Percentiles rank a stretch among this genome's conserved stretches.
These are phyloP conservation scores for Nakazawaea pomicola DNA, from an alignment of 805 yeast genomes.

Conservation along the genomic window DNA sequence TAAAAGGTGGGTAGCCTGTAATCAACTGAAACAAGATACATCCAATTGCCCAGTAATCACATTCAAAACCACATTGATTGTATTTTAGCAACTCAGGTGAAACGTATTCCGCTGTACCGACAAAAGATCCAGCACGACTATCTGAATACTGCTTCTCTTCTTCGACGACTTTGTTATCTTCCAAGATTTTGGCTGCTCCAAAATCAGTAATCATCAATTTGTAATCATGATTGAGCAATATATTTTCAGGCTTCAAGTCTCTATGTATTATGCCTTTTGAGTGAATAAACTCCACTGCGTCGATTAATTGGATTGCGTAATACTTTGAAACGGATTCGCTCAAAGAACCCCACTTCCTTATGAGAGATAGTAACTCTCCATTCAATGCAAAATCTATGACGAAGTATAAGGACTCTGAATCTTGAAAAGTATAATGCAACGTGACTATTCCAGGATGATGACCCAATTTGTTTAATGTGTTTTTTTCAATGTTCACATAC, in stretches of 20 bases:
- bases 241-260: constrained; percentile 93
- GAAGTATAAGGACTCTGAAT: constrained; percentile 78
- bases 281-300: constrained; percentile 86
- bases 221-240: constrained; percentile 78
- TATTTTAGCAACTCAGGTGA: constrained; percentile 79
- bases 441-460: constrained; percentile 94
- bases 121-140: constrained; percentile 67
- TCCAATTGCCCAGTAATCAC: constrained; percentile 94
- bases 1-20: constrained; percentile 84
- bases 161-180: constrained; percentile 20
- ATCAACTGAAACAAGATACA: constrained; percentile 82
- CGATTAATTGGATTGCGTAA: constrained; percentile 84
- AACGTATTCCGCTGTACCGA: constrained; percentile 82
- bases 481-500: constrained; percentile 79
- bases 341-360: constrained; percentile 72
- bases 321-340: constrained; percentile 72
- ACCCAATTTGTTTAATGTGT: constrained; percentile 80
- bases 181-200: constrained; percentile 89
- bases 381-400: constrained; percentile 92
- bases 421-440: constrained; percentile 91
- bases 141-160: constrained; percentile 27
- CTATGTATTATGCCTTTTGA: constrained; percentile 87
- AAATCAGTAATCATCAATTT: constrained; percentile 91
- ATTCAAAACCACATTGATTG: constrained; percentile 76
- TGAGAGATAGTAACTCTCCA: constrained; percentile 84